Conservation (phyloP, 768 basidiomycete genomes). For the Suillus plorans region DNA sequence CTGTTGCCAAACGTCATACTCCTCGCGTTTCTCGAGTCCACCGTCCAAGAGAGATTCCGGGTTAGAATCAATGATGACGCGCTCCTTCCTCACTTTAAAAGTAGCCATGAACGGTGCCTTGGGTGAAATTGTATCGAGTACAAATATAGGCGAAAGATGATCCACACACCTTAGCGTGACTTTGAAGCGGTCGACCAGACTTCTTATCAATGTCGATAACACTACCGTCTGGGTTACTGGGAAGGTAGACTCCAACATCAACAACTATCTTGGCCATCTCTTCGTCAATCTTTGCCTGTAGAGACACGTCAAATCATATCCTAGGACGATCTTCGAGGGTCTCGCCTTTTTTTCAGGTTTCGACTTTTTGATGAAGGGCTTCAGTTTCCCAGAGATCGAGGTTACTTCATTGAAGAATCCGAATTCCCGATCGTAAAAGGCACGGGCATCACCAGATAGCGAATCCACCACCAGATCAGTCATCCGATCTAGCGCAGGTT, state of each 20-base stretch:
- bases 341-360: slow-evolving; percentile 94
- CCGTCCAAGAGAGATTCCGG: slow-evolving; percentile 73
- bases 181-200: slow-evolving; percentile 93
- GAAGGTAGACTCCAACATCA: slow-evolving; percentile 94
- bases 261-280: slow-evolving; percentile 97
- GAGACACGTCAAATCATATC: slow-evolving; percentile 4
- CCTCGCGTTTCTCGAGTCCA: slow-evolving; percentile 52
- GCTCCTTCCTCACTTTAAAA: slow-evolving; percentile 94
- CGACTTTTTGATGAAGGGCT: slow-evolving; percentile 91
- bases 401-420: slow-evolving; percentile 95
- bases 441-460: slow-evolving; percentile 83
- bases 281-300: slow-evolving; percentile 95
- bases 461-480: slow-evolving; percentile 77
- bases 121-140: slow-evolving; percentile 6
- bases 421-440: slow-evolving; percentile 95
- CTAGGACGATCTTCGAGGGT: background rate
- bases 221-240: slow-evolving; percentile 94
- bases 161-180: slow-evolving; percentile 84
- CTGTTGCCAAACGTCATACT: slow-evolving; percentile 93
- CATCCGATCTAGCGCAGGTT: slow-evolving; percentile 90
- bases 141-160: background rate
- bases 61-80: slow-evolving; percentile 62
- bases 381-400: slow-evolving; percentile 96
- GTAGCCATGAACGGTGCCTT: slow-evolving; percentile 99
- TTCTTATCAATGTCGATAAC: slow-evolving; percentile 98